Conservation (phyloP, 1,139 yeast species). For the Magnusiomyces paraingens region DNA sequence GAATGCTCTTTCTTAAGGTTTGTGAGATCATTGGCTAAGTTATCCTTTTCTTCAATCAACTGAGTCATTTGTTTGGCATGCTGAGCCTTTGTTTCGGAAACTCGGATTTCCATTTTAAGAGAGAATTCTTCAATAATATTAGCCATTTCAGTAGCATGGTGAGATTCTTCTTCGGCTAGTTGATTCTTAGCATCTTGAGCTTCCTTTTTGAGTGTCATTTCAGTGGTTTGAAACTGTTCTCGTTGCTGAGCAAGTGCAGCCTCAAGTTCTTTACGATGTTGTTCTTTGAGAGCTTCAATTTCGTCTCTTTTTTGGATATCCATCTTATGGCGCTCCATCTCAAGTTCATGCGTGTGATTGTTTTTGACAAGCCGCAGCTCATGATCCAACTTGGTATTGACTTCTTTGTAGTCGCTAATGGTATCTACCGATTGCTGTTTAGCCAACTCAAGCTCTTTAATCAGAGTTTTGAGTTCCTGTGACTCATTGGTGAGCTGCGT, state of each 20-base stretch:
- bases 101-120: not conserved
- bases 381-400: not conserved
- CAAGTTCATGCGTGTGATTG: not conserved
- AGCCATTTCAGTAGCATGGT: not conserved
- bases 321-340: not conserved
- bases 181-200: no score
- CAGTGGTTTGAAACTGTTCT: not conserved
- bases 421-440: not conserved
- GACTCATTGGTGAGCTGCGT: not conserved
- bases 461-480: not conserved
- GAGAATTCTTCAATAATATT: not conserved
- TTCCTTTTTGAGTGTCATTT: not conserved
- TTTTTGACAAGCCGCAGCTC: not conserved
- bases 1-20: not conserved
- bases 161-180: not conserved
- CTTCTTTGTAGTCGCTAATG: not conserved
- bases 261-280: not conserved
- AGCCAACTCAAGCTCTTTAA: not conserved
- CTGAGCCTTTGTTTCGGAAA: not conserved
- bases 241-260: not conserved
- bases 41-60: not conserved
- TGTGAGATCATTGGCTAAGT: not conserved
- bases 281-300: not conserved
- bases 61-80: not conserved
- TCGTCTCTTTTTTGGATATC: not conserved